These are phyloP conservation scores for Nicotiana otophora DNA, from an alignment of 257 asterid species.

Conservation along the genomic window DNA sequence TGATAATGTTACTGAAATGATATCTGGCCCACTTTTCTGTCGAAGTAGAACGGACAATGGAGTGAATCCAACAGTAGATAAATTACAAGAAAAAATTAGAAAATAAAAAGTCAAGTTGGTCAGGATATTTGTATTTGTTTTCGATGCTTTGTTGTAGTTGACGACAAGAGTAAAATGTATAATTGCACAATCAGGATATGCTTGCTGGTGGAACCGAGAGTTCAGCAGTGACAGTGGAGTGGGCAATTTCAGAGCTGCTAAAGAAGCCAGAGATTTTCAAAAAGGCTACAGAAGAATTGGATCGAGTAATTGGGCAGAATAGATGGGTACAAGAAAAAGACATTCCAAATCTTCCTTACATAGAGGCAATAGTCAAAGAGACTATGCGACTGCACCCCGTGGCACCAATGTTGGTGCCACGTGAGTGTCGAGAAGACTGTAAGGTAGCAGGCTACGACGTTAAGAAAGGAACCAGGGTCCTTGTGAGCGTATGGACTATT, in stretches of 20 bases:
- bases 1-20: neutral
- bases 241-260: constrained; percentile 82
- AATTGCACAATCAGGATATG: constrained; percentile 38
- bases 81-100: neutral
- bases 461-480: constrained; percentile 26
- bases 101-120: neutral
- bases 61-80: neutral
- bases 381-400: constrained; percentile 46
- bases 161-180: neutral
- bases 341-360: constrained; percentile 28
- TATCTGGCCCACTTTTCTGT: neutral
- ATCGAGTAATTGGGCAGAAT: constrained; percentile 47
- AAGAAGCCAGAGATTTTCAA: constrained; percentile 54
- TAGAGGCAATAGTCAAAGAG: constrained; percentile 33
- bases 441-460: constrained; percentile 42
- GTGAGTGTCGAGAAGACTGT: constrained; percentile 49
- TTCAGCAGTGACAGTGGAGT: constrained; percentile 76
- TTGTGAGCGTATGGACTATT: constrained; percentile 31
- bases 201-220: constrained; percentile 91
- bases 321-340: constrained; percentile 47
- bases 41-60: neutral
- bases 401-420: constrained; percentile 67
- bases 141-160: neutral
- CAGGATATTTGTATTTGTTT: neutral
- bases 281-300: constrained; percentile 66